These are phyloP conservation scores for Penicillium glabrum DNA, from an alignment of 2,329 filamentous ascomycete species.

Conservation along the genomic window DNA sequence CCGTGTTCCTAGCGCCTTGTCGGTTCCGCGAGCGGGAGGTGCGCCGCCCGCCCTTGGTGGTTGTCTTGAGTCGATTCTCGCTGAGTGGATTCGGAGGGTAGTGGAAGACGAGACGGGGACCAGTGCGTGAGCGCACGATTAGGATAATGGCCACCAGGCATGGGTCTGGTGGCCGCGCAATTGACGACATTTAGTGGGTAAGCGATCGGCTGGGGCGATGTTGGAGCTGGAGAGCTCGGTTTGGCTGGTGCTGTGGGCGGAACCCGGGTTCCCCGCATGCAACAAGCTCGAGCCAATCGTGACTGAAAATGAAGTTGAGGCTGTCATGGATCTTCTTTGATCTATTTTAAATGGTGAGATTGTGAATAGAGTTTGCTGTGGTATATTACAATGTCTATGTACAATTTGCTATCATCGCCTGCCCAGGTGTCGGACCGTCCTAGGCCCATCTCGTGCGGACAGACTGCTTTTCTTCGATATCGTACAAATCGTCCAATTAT, in stretches of 20 bases:
- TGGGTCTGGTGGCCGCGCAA: constrained; percentile 52
- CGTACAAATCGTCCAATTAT: constrained; percentile 13
- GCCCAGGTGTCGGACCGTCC: not conserved
- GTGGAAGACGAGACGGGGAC: constrained; percentile 81
- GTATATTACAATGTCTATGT: constrained; percentile 18
- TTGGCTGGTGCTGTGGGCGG: not conserved
- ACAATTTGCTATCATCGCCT: constrained; percentile 19
- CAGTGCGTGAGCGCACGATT: constrained; percentile 73
- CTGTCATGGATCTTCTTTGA: not conserved
- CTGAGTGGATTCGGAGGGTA: constrained; percentile 65
- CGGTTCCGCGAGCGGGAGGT: constrained; percentile 32
- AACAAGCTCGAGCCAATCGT: constrained; percentile 6
- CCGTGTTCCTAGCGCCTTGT: constrained; percentile 33
- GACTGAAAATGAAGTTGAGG: not conserved
- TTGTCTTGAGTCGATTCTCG: constrained; percentile 37
- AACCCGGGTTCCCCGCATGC: constrained; percentile 18
- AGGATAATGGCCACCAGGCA: constrained; percentile 70
- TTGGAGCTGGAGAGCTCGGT: not conserved
- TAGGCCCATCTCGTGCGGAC: not conserved
- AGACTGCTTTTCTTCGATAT: constrained; percentile 15
- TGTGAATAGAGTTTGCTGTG: not conserved
- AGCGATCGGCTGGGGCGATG: not conserved
- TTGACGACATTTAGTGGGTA: constrained; percentile 43
- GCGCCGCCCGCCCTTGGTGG: constrained; percentile 33
- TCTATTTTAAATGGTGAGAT: not conserved